Evolutionary conservation across 2,329 filamentous ascomycete genomes (phyloP).

Genomic region (Arthrinium phaeospermum): DNA sequence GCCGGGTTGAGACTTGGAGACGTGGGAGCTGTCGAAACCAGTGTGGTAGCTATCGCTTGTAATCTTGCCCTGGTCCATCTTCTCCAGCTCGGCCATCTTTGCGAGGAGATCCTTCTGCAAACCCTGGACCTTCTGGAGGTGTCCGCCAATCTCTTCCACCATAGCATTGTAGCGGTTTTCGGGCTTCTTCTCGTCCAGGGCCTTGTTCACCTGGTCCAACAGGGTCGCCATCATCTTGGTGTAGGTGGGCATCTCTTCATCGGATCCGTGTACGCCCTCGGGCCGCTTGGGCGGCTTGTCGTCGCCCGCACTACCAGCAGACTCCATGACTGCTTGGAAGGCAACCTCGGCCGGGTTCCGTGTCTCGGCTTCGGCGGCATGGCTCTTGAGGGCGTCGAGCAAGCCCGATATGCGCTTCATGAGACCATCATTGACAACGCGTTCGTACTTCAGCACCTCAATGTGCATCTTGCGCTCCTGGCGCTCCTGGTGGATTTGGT

Average conservation of each 20-base stretch:
- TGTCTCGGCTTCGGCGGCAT: slow-evolving; percentile 70
- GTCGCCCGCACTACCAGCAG: slow-evolving; percentile 73
- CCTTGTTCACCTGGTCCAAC: slow-evolving; percentile 88
- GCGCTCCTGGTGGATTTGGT: slow-evolving; percentile 93
- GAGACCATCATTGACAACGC: slow-evolving; percentile 89
- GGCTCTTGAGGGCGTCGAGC: slow-evolving; percentile 74
- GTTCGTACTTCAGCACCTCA: slow-evolving; percentile 89
- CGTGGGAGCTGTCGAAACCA: slow-evolving; percentile 87
- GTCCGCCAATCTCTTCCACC: slow-evolving; percentile 76
- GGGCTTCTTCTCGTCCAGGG: slow-evolving; percentile 77
- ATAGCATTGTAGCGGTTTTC: slow-evolving; percentile 75
- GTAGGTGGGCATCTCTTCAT: slow-evolving; percentile 79
- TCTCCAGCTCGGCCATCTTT: slow-evolving; percentile 82
- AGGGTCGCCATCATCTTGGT: slow-evolving; percentile 99
- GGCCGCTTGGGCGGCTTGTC: slow-evolving; percentile 77
- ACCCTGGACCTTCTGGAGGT: slow-evolving; percentile 77
- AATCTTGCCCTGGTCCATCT: slow-evolving; percentile 86
- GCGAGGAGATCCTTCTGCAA: slow-evolving; percentile 76
- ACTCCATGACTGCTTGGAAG: slow-evolving; percentile 88
- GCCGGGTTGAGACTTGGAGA: slow-evolving; percentile 52
- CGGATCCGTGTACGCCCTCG: slow-evolving; percentile 77
- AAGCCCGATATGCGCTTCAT: slow-evolving; percentile 82
- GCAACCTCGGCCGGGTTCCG: slow-evolving; percentile 79
- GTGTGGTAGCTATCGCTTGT: slow-evolving; percentile 89
- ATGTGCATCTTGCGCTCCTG: slow-evolving; percentile 87